Base-by-base conservation (phyloP, 1,284 basidiomycete genomes). In the Lentinula novae-zelandiae region DNA sequence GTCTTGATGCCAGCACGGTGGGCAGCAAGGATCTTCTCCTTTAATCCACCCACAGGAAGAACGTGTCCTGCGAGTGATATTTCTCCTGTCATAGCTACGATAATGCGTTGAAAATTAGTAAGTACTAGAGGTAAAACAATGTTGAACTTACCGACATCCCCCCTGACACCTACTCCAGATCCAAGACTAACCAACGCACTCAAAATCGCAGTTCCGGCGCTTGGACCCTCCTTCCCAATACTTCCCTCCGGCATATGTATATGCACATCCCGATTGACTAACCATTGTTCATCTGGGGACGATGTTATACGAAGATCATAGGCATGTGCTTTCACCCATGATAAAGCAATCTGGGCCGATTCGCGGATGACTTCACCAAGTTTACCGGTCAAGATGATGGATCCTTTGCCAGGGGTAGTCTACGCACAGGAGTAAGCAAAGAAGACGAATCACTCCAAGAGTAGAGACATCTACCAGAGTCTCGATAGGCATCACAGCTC, bases 361-460 rank as follows among this genome's bases (percentile, higher is more conserved):
- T 98, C 96, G 60, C 95, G 86, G 72, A 98, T 98, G 63, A 98
- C 96, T 69, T 99, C 96, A 56, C 96, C 96, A 2, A 99, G 88
- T 78, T 98, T 98, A 56, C 96, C 96, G 0, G 96, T 98, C 5
- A 98, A 78, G 69, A 96, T 94, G 2, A 98, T 78, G 7, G 80
- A 81, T 10, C 95, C 95, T 72, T 95, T 95, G 6, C 93, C 95
- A 33, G 93, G 94, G 93, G 95, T 96, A 58, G 85, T 87, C 92
- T 95, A 15, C 36, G 33, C 42, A 44, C 5, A 5, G 17, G 15
- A 3, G 44, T 46, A 46, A 50, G 17, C 20, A 63, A 34, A 40
- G 33, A 60, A 48, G 6, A 9, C 36, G 36, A n/a, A 3, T 5
- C 33, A 49, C 17, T 54, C 40, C 15, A 27, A 8, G 13, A 5